Conservation (phyloP, 1,284 basidiomycete species). For the Cutaneotrichosporon sp. region DNA sequence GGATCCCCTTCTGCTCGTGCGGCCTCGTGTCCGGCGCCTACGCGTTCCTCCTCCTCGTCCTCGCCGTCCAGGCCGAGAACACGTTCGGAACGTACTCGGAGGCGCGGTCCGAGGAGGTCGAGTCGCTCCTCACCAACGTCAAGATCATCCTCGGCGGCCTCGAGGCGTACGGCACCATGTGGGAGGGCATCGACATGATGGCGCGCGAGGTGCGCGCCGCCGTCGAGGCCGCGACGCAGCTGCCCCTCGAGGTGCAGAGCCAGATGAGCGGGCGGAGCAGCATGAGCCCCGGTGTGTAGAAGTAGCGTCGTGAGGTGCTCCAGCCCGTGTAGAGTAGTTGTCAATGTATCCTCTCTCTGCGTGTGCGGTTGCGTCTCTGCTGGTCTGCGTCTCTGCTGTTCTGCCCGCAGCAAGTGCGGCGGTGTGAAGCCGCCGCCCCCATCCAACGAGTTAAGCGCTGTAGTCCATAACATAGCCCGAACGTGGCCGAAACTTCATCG, state of each 20-base stretch:
- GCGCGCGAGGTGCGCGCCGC: slow-evolving; percentile 44
- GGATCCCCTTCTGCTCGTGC: slow-evolving; percentile 55
- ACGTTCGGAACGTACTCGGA: slow-evolving; percentile 34
- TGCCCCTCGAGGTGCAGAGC: slow-evolving; percentile 22
- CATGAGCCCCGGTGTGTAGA: slow-evolving; percentile 1
- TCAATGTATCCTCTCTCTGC: too few relatives aligned
- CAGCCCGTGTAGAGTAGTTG: too few relatives aligned
- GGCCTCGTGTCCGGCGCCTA: slow-evolving; percentile 53
- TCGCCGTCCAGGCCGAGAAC: slow-evolving; percentile 52
- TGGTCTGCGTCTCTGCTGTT: too few relatives aligned
- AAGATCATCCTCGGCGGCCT: slow-evolving; percentile 54
- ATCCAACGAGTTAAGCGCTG: too few relatives aligned
- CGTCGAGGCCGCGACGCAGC: slow-evolving; percentile 20
- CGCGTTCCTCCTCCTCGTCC: slow-evolving; percentile 51
- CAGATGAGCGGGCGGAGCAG: slow-evolving; percentile 13
- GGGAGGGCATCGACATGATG: slow-evolving; percentile 55
- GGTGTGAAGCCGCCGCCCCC: too few relatives aligned
- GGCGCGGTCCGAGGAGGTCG: slow-evolving; percentile 42
- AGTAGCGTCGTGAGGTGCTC: too few relatives aligned
- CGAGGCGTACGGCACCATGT: slow-evolving; percentile 54
- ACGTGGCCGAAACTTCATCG: too few relatives aligned
- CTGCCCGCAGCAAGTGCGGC: too few relatives aligned
- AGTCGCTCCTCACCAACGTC: slow-evolving; percentile 53
- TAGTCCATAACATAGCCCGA: too few relatives aligned
- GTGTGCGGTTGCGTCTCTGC: too few relatives aligned